A percentile compares a stretch with the other conserved stretches of the same genome.
Conservation (phyloP, 176 grass and related monocot species). For the Canna indica region DNA sequence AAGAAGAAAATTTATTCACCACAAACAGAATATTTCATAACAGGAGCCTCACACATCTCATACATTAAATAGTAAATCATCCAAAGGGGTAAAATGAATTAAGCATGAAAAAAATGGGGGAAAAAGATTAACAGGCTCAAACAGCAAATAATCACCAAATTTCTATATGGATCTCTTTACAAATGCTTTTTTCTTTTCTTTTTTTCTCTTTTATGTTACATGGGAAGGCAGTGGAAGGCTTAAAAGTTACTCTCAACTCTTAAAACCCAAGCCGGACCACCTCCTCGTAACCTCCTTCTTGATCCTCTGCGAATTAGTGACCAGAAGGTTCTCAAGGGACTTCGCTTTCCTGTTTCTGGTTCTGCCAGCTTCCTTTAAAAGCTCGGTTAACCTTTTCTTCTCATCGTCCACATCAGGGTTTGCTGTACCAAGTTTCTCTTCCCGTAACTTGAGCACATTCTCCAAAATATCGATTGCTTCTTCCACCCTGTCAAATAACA, state of each 20-base stretch:
- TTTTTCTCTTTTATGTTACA: slow-evolving; percentile 17
- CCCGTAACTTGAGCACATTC: slow-evolving; percentile 80
- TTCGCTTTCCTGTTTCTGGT: slow-evolving; percentile 76
- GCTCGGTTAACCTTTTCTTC: slow-evolving; percentile 67
- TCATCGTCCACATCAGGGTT: slow-evolving; percentile 94
- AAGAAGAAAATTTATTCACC: background rate
- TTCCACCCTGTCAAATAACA: slow-evolving; percentile 46
- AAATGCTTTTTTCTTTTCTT: slow-evolving; percentile 5
- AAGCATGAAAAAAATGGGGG: slow-evolving; percentile 1
- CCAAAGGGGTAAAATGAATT: background rate
- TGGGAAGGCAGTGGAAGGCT: background rate
- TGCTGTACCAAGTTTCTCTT: slow-evolving; percentile 86
- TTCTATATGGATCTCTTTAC: slow-evolving; percentile 15
- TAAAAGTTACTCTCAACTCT: slow-evolving; percentile 28
- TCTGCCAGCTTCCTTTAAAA: slow-evolving; percentile 76
- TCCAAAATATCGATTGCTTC: slow-evolving; percentile 92
- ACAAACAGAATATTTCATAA: background rate
- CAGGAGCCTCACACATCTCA: background rate
- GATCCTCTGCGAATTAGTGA: slow-evolving; percentile 26
- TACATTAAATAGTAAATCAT: background rate
- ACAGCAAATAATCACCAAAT: slow-evolving; percentile 2
- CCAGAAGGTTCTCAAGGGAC: slow-evolving; percentile 70
- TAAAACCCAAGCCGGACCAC: slow-evolving; percentile 92
- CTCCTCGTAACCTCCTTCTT: slow-evolving; percentile 76
- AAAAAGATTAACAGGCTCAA: background rate